phyloP scores from a whole-genome alignment of 2,329 filamentous ascomycete species.

The Fusarium concolor region DNA sequence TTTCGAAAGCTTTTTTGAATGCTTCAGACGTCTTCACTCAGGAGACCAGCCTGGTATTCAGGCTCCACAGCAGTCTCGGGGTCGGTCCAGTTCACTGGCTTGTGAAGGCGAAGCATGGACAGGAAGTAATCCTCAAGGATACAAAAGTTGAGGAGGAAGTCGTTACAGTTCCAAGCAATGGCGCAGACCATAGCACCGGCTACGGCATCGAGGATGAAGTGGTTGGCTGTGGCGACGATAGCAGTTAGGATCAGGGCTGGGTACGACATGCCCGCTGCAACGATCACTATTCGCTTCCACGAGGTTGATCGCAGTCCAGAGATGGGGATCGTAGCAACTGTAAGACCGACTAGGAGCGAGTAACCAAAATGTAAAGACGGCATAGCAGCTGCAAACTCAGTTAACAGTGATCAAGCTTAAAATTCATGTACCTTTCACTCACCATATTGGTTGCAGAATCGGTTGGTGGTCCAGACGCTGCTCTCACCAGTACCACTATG shows the following conservation, averaged over 20 bases:
- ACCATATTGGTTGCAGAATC: conserved; percentile 81
- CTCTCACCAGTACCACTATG: conserved; percentile 63
- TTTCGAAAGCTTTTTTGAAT: not conserved
- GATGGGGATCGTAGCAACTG: conserved; percentile 74
- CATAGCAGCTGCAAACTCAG: conserved; percentile 70
- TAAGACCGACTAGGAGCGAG: conserved; percentile 77
- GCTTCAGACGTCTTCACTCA: conserved; percentile 40
- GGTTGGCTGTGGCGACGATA: conserved; percentile 78
- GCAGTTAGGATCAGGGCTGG: conserved; percentile 73
- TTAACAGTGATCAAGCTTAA: conserved; percentile 10
- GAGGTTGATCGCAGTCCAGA: conserved; percentile 63
- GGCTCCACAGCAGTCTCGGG: conserved; percentile 52
- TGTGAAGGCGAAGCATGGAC: conserved; percentile 71
- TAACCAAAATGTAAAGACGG: conserved; percentile 82
- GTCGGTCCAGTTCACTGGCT: conserved; percentile 62
- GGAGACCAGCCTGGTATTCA: conserved; percentile 46
- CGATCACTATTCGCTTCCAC: conserved; percentile 61
- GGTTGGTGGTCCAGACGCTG: conserved; percentile 69
- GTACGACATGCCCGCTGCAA: conserved; percentile 68
- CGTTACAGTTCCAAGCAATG: conserved; percentile 70
- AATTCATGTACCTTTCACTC: conserved; percentile 55
- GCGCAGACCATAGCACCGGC: conserved; percentile 74
- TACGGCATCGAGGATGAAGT: conserved; percentile 78
- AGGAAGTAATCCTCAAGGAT: conserved; percentile 76
- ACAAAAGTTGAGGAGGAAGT: conserved; percentile 70